These are phyloP conservation scores for Trametes cubensis DNA, from an alignment of 768 basidiomycete genomes.

Conservation along the genomic window DNA sequence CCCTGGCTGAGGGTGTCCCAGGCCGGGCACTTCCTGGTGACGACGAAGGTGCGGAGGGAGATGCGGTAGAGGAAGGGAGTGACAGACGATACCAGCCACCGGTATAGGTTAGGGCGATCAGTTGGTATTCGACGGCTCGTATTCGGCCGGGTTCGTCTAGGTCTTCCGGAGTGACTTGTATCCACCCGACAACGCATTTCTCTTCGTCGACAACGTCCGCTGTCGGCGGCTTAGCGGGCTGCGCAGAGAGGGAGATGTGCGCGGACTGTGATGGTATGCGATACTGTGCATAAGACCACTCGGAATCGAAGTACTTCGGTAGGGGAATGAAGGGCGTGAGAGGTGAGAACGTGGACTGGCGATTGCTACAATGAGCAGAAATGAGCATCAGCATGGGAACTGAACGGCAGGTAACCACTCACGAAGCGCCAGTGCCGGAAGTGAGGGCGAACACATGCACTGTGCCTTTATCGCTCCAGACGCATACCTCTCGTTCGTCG, in stretches of 20 bases:
- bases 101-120: constrained; percentile 82
- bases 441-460: constrained; percentile 83
- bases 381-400: not conserved
- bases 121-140: constrained; percentile 60
- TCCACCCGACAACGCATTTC: constrained; percentile 87
- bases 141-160: constrained; percentile 32
- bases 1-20: constrained; percentile 1
- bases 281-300: constrained; percentile 95
- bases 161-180: constrained; percentile 50
- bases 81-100: constrained; percentile 93
- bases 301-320: constrained; percentile 91
- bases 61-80: constrained; percentile 47
- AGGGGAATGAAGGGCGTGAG: constrained; percentile 79
- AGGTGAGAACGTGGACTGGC: constrained; percentile 81
- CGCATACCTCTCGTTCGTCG: constrained; percentile 84
- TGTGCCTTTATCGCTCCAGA: constrained; percentile 96
- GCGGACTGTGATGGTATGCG: constrained; percentile 84
- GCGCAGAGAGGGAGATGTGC: constrained; percentile 76
- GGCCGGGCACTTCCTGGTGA: constrained; percentile 12
- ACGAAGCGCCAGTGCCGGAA: constrained; percentile 65
- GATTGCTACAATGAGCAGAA: constrained; percentile 57
- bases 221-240: constrained; percentile 56
- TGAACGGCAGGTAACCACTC: constrained; percentile 37
- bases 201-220: constrained; percentile 77
- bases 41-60: constrained; percentile 27